Evolutionary conservation across 2,329 filamentous ascomycete species (phyloP), one percentile per base, ranked within the genome.

Genomic region (Alternaria consortialis): DNA sequence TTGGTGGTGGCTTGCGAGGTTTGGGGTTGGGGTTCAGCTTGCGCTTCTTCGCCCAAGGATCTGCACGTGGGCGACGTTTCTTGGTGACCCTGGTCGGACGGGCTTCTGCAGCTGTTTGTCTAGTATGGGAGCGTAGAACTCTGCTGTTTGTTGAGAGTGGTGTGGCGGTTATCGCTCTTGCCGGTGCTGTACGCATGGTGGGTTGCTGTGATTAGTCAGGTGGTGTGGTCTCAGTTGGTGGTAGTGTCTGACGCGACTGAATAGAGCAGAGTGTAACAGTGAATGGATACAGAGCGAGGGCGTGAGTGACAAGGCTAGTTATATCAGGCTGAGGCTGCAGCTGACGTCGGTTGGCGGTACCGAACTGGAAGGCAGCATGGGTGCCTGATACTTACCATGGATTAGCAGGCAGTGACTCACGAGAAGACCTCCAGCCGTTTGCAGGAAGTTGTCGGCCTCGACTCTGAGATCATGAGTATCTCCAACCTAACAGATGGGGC

Each of bases 1-100:
- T 64, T 4, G 61, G 55, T 12, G 65, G 63, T 29, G 63, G 59
- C 29, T 58, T 31, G 29, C 63, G 63, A 20, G 62, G 53, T 4
- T 32, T 59, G 4, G 63, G 63, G 36, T 58, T 60, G 6, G 62
- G 48, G 15, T 62, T 65, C 23, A 50, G 55, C 23, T 69, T 74
- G 55, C 68, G 65, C 47, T 66, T 72, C 29, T 69, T 61, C 11
- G 60, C 50, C 69, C 70, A 72, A 20, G 68, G 67, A 27, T 74
- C 71, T 31, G 56, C 57, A 27, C 48, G 60, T 8, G 60, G 63
- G 23, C 67, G 58, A 3, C 61, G 46, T 17, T 54, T 63, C 11
- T 39, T 63, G 31, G 42, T 57, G 20, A 56, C 34, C 23, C 43
- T 60, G 5, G 43, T 40, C 7, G 47, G 9, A 17, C 4, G 20